phyloP scores from a whole-genome alignment of 768 basidiomycete species.

The Brasilioporus rufonigricans region DNA sequence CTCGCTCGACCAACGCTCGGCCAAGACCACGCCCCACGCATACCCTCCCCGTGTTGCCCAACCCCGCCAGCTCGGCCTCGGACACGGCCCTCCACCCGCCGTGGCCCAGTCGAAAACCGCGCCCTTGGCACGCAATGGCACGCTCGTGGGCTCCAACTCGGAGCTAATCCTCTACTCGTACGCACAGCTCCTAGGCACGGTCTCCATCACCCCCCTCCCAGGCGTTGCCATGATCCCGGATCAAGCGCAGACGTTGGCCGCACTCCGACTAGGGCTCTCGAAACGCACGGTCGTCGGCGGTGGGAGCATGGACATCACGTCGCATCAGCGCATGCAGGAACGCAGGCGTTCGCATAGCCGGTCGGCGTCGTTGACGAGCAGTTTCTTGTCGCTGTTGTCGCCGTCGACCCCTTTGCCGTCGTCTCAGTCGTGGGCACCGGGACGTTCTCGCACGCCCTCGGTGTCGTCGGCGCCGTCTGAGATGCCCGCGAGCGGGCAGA shows the following conservation, averaged over 20 bases:
- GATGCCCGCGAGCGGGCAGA: background rate
- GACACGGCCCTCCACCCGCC: constrained; percentile 41
- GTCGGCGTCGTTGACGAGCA: constrained; percentile 50
- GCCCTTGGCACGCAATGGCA: constrained; percentile 36
- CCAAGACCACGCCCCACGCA: constrained; percentile 34
- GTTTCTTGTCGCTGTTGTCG: constrained; percentile 48
- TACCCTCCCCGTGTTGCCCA: constrained; percentile 24
- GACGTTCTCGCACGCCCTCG: constrained; percentile 20
- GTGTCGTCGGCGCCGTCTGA: constrained; percentile 28
- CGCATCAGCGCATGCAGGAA: constrained; percentile 27
- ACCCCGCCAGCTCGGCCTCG: constrained; percentile 44
- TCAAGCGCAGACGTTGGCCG: constrained; percentile 43
- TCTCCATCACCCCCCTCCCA: constrained; percentile 52
- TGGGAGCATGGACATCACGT: constrained; percentile 77
- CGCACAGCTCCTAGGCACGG: constrained; percentile 71
- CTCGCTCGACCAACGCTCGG: no score
- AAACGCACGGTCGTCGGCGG: constrained; percentile 50
- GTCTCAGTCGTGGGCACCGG: constrained; percentile 25
- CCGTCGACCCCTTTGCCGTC: constrained; percentile 21
- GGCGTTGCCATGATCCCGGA: constrained; percentile 41
- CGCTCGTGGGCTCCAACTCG: constrained; percentile 48
- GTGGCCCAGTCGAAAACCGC: no score
- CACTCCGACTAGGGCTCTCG: constrained; percentile 49
- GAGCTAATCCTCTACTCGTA: constrained; percentile 85
- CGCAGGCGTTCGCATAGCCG: constrained; percentile 43